These are phyloP conservation scores for Aphanomyces stellatus DNA, from an alignment of 352 stramenopile species.

Conservation along the genomic window DNA sequence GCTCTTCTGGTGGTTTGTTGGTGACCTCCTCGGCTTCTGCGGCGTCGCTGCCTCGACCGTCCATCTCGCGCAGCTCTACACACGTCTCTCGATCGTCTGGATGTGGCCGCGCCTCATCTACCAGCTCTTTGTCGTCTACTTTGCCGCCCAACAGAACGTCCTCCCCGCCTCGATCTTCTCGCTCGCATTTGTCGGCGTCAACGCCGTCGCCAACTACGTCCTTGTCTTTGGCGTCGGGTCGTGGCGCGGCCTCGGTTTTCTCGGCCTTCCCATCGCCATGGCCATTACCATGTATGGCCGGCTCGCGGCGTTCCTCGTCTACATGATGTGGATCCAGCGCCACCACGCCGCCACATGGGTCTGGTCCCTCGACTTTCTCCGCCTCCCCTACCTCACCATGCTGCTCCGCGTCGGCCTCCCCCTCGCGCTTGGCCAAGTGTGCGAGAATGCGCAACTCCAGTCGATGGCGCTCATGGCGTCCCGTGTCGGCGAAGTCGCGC, in stretches of 20 bases:
- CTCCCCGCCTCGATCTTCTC: conserved; percentile 58
- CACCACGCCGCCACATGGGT: conserved; percentile 40
- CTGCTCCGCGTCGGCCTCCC: conserved; percentile 47
- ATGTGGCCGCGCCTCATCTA: conserved; percentile 76
- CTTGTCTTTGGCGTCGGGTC: conserved; percentile 54
- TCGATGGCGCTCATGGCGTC: conserved; percentile 68
- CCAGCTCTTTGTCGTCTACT: conserved; percentile 64
- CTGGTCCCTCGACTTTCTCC: conserved; percentile 45
- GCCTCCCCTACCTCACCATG: conserved; percentile 33
- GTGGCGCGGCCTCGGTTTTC: conserved; percentile 38
- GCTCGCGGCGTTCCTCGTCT: conserved; percentile 45
- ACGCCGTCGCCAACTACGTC: conserved; percentile 43
- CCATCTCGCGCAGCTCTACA: conserved; percentile 46
- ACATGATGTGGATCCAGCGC: conserved; percentile 58
- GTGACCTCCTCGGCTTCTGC: conserved; percentile 37
- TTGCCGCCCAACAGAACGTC: conserved; percentile 75
- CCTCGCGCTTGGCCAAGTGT: conserved; percentile 47
- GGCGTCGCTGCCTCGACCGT: conserved; percentile 32
- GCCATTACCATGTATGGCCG: conserved; percentile 39
- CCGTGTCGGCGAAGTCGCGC: conserved; percentile 55
- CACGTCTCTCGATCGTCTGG: conserved; percentile 52
- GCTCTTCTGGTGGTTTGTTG: conserved; percentile 69
- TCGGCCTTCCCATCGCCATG: conserved; percentile 69
- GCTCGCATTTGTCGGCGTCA: conserved; percentile 43
- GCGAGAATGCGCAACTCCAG: conserved; percentile 75